Conservation (phyloP, 2,329 filamentous ascomycete genomes). For the Talaromyces sp. region DNA sequence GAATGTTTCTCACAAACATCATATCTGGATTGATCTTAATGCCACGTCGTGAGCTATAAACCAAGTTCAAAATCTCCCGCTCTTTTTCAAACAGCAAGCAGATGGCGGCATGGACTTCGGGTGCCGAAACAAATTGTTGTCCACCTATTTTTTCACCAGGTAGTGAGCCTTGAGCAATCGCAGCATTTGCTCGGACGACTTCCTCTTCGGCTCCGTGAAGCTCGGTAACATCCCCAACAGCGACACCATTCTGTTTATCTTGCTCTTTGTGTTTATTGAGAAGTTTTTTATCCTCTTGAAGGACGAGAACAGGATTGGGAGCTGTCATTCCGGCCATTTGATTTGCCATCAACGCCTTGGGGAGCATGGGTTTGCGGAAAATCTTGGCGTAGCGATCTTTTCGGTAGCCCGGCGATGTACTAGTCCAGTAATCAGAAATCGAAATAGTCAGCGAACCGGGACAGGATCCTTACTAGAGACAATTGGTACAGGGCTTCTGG, state of each 20-base stretch:
- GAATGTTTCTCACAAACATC: slow-evolving; percentile 85
- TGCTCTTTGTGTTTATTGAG: slow-evolving; percentile 15
- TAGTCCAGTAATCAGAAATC: slow-evolving; percentile 36
- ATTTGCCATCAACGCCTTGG: slow-evolving; percentile 78
- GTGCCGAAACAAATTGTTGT: slow-evolving; percentile 77
- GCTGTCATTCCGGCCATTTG: slow-evolving; percentile 65
- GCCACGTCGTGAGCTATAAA: slow-evolving; percentile 76
- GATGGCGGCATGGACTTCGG: slow-evolving; percentile 78
- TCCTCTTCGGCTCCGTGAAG: slow-evolving; percentile 59
- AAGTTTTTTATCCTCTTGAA: slow-evolving; percentile 44
- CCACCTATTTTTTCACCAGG: slow-evolving; percentile 40
- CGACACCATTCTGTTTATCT: slow-evolving; percentile 33
- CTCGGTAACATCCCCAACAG: slow-evolving; percentile 50
- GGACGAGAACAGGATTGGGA: slow-evolving; percentile 67
- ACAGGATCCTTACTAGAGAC: slow-evolving; percentile 49
- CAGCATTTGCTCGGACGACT: slow-evolving; percentile 52
- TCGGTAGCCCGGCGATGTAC: slow-evolving; percentile 77
- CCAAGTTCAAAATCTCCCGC: slow-evolving; percentile 74
- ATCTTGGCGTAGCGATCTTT: slow-evolving; percentile 93
- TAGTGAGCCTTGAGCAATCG: slow-evolving; percentile 26
- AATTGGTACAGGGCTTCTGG: slow-evolving; percentile 65
- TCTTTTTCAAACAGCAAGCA: slow-evolving; percentile 82
- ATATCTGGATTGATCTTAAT: slow-evolving; percentile 75
- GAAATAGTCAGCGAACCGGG: slow-evolving; percentile 11
- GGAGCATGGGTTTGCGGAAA: slow-evolving; percentile 75